Evolutionary conservation across 129 eudicot species (phyloP).

Genomic region (Rutidosis leptorrhynchoides): DNA sequence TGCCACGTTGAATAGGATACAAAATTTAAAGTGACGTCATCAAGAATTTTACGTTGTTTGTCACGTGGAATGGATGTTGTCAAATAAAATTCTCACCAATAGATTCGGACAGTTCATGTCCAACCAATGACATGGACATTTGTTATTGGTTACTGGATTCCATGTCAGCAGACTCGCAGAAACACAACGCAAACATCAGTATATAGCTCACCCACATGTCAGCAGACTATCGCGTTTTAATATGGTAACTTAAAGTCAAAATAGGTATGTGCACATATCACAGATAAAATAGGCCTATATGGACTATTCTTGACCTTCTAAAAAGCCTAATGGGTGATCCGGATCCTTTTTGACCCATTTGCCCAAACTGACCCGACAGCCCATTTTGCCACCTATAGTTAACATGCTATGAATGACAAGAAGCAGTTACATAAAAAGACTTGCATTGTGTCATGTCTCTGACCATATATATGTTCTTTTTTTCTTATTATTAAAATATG

Average conservation of each 20-base stretch:
- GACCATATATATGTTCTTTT: background rate
- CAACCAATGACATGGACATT: background rate
- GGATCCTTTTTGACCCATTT: too few species aligned
- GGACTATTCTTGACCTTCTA: too few species aligned
- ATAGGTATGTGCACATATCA: background rate
- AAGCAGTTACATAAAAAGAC: background rate
- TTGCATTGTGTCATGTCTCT: background rate
- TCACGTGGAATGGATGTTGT: constrained; percentile 11
- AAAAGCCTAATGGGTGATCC: too few species aligned
- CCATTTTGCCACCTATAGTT: background rate
- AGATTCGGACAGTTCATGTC: constrained; percentile 1
- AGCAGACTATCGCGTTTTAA: background rate
- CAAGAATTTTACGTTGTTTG: constrained; percentile 4
- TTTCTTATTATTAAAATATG: background rate
- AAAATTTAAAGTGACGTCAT: constrained; percentile 7
- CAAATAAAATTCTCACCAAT: background rate
- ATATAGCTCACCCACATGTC: constrained; percentile 10
- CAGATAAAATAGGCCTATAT: too few species aligned
- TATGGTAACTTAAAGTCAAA: background rate
- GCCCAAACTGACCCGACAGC: background rate
- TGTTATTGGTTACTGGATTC: background rate
- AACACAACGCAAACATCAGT: constrained; percentile 12
- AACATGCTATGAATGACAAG: background rate
- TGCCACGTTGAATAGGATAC: background rate
- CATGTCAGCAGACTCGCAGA: background rate